Evolutionary conservation across 768 basidiomycete species (phyloP), one percentile per base, ranked within the genome.

Genomic region (Termitomyces sp.): DNA sequence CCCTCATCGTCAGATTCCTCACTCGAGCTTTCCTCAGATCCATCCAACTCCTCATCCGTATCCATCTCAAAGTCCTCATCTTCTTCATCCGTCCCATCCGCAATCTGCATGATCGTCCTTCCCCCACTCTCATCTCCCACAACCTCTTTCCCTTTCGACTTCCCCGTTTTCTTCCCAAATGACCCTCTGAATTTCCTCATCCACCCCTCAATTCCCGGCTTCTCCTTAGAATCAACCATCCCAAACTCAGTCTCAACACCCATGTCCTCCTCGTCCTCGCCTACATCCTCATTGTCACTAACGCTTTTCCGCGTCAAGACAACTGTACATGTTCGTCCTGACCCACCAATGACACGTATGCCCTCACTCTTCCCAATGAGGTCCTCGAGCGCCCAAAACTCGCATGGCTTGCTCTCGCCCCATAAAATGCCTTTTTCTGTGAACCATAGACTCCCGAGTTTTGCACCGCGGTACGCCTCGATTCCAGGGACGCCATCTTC

Each of bases 341-440:
- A 84, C 14, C 85, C 87, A 29, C 83, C 85, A 50, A 87, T 74
- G 29, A 89, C 70, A 52, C 83, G 65, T 69, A 85, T 74, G 15
- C 79, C 86, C 20, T 83, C 83, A 31, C 67, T 70, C 60, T 76
- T 80, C 56, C 76, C 72, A 17, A 82, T 69, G n/a, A 92, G 71
- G 64, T 87, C 83, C 49, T 79, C 76, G 29, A 88, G 72, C 3
- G 85, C 73, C 86, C 90, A 92, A 67, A 89, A 92, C 65, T 90
- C 87, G 67, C 87, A 90, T 2, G 89, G 89, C 64, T 88, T 88
- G 68, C 82, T 83, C 69, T 91, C 86, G 29, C 87, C 89, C 83
- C 87, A 88, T 8, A 92, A 78, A 15, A 92, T 79, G 6, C 89
- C 91, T 29, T 77, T 75, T 45, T 79, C 73, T 50, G 87, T 76